A percentile compares a stretch with the other conserved stretches of the same genome.
phyloP scores from a whole-genome alignment of 2,329 filamentous ascomycete species.

The Stagonosporopsis tanaceti region DNA sequence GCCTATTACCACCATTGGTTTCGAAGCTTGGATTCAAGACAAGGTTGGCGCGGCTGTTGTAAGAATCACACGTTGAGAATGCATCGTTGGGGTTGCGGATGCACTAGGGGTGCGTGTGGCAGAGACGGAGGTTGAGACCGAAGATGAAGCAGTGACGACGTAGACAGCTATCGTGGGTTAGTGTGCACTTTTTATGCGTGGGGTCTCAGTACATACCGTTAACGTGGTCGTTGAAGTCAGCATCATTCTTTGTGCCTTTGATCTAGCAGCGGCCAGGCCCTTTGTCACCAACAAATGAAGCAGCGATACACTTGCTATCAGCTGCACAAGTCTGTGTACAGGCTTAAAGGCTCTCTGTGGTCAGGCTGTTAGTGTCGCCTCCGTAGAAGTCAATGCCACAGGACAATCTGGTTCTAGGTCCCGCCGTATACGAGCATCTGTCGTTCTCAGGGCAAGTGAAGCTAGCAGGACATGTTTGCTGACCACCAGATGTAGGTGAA shows the following conservation, averaged over 20 bases:
- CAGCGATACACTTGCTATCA: slow-evolving; percentile 1
- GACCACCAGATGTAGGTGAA: background rate
- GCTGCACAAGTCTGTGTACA: background rate
- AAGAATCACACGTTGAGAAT: background rate
- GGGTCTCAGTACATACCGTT: background rate
- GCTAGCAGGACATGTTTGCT: background rate
- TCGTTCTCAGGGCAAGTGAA: background rate
- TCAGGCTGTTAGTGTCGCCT: background rate
- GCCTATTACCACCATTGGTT: background rate
- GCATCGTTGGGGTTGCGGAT: background rate
- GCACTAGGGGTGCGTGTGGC: too few relatives aligned
- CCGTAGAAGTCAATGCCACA: slow-evolving; percentile 3
- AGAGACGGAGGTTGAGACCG: background rate
- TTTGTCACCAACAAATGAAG: background rate
- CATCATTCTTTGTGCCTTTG: background rate
- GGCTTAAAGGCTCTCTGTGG: background rate
- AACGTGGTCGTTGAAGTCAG: background rate
- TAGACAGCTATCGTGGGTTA: background rate
- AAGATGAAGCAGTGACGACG: background rate
- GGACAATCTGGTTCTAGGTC: background rate
- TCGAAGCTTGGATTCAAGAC: background rate
- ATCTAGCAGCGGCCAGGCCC: background rate
- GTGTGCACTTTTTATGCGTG: background rate
- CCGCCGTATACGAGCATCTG: background rate
- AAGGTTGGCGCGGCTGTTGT: background rate